Conservation (phyloP, 2,329 filamentous ascomycete genomes). For the Hypocreales sp. region DNA sequence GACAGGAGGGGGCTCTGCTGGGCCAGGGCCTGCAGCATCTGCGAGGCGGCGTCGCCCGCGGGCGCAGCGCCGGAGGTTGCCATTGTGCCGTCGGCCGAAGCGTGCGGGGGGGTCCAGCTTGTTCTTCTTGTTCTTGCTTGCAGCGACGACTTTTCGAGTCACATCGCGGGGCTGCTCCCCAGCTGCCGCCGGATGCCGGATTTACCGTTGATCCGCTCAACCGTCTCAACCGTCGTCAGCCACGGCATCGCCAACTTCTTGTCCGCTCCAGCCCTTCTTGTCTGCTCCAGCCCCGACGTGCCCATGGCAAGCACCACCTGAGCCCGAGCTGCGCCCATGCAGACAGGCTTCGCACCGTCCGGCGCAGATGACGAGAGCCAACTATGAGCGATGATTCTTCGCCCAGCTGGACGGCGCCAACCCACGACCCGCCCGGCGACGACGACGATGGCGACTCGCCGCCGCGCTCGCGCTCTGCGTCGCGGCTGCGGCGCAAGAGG, state of each 20-base stretch:
- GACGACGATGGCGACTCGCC: conserved; percentile 4
- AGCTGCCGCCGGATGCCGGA: no score
- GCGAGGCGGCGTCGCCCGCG: conserved; percentile 41
- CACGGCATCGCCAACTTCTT: no score
- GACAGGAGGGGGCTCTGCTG: conserved; percentile 51
- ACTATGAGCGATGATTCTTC: conserved; percentile 34
- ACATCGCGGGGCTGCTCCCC: no score
- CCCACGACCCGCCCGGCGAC: background rate
- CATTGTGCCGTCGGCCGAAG: conserved; percentile 17
- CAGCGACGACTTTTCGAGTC: background rate
- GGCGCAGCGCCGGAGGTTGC: conserved; percentile 20
- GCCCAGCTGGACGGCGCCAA: conserved; percentile 1
- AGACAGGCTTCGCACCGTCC: conserved; percentile 11
- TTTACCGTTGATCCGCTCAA: no score
- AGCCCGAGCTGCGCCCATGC: conserved; percentile 14
- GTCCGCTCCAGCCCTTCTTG: no score
- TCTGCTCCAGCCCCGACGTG: background rate
- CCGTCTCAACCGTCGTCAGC: no score
- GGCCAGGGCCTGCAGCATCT: conserved; percentile 51
- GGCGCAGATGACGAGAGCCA: conserved; percentile 18
- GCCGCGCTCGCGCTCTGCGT: conserved; percentile 9
- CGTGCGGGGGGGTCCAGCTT: background rate
- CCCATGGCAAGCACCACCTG: conserved; percentile 9
- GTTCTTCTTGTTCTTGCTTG: background rate
- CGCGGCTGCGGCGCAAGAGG: conserved; percentile 19